phyloP scores from a whole-genome alignment of 371 early-diverging fungal species.

The Sporodiniella umbellata region DNA sequence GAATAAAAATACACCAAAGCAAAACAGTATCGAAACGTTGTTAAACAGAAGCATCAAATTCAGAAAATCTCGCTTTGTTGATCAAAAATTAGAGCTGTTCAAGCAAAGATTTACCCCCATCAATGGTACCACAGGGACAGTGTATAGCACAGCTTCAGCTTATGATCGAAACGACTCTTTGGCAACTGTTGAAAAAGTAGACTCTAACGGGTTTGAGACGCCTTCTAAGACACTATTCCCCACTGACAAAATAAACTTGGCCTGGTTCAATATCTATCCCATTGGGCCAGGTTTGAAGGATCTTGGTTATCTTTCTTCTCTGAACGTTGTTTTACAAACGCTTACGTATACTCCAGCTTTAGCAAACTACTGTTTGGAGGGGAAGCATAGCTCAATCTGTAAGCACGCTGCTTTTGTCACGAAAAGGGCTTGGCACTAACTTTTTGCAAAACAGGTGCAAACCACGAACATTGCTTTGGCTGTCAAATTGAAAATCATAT shows the following conservation, averaged over 20 bases:
- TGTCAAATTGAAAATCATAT: conserved; percentile 69
- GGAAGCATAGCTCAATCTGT: conserved; percentile 62
- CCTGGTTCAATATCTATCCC: conserved; percentile 62
- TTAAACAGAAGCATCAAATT: conserved; percentile 42
- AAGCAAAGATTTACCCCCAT: conserved; percentile 42
- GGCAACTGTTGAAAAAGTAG: conserved; percentile 19
- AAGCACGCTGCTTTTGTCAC: conserved; percentile 9
- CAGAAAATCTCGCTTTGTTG: conserved; percentile 45
- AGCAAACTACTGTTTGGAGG: conserved; percentile 67
- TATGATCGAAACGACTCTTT: conserved; percentile 8
- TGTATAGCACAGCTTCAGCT: conserved; percentile 14
- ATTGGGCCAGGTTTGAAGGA: conserved; percentile 82
- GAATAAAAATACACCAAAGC: conserved; percentile 9
- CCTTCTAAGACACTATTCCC: conserved; percentile 61
- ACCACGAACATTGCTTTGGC: conserved; percentile 59
- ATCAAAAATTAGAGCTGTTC: conserved; percentile 40
- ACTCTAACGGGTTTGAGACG: conserved; percentile 63
- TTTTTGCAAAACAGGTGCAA: conserved; percentile 44
- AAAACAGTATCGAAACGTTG: conserved; percentile 28
- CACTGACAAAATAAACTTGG: conserved; percentile 48
- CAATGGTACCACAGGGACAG: conserved; percentile 26
- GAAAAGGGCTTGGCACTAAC: not conserved
- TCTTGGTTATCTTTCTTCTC: conserved; percentile 93
- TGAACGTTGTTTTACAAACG: conserved; percentile 91
- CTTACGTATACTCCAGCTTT: conserved; percentile 83